These are phyloP conservation scores for Clavispora santaluciae DNA, from an alignment of 805 yeast species.

Conservation along the genomic window DNA sequence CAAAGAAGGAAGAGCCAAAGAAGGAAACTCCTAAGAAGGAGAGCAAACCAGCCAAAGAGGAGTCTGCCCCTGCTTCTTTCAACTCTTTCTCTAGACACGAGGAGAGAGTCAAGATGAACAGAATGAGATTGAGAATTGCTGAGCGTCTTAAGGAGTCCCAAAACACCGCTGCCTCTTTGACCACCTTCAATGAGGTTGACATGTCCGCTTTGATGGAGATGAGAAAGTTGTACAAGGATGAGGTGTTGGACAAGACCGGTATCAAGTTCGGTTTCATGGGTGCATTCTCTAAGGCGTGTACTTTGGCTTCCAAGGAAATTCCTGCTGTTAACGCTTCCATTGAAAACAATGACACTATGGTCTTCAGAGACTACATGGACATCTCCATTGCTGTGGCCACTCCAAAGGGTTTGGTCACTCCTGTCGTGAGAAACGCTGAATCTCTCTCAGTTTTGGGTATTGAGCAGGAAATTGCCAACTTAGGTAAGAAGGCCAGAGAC, in stretches of 20 bases:
- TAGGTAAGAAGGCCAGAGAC: conserved; percentile 94
- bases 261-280: conserved; percentile 98
- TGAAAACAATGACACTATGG: conserved; percentile 86
- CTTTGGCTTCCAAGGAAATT: conserved; percentile 88
- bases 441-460: conserved; percentile 81
- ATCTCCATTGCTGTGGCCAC: conserved; percentile 97
- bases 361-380: conserved; percentile 94
- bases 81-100: conserved; percentile 72
- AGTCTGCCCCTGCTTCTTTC: conserved; percentile 35
- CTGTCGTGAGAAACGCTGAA: conserved; percentile 96
- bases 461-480: conserved; percentile 74
- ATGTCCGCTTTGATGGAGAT: conserved; percentile 88
- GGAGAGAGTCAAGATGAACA: conserved; percentile 94
- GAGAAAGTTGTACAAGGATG: conserved; percentile 97
- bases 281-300: conserved; percentile 88
- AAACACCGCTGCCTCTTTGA: conserved; percentile 96
- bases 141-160: conserved; percentile 99
- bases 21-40: conserved; percentile 9
- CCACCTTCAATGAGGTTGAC: conserved; percentile 97
- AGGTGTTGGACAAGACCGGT: conserved; percentile 88
- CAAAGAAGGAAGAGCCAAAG: conserved; percentile 29
- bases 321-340: conserved; percentile 96
- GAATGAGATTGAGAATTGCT: conserved; percentile 98
- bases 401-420: conserved; percentile 98
- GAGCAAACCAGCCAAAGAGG: conserved; percentile 8